Evolutionary conservation across 2,329 filamentous ascomycete genomes (phyloP).

Genomic region (Penicillium fuscoglaucum): DNA sequence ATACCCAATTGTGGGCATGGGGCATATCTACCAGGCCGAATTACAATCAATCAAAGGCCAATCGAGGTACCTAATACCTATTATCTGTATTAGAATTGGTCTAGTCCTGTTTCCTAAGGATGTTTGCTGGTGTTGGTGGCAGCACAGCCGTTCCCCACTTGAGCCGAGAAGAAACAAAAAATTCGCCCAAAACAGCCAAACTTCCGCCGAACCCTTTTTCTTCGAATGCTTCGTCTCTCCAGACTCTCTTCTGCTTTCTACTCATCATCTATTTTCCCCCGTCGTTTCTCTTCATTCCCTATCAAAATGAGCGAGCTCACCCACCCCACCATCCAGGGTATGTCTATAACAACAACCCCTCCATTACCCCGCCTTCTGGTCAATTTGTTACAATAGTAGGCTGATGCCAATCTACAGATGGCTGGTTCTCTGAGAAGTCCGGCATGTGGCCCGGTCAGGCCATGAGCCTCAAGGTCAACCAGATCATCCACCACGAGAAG

Average conservation of each 20-base stretch:
- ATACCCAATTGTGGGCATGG: neutral
- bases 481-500: slow-evolving; percentile 98
- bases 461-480: slow-evolving; percentile 97
- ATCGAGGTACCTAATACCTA: neutral
- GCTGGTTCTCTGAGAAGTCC: slow-evolving; percentile 99
- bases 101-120: neutral
- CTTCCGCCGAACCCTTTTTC: slow-evolving; percentile 28
- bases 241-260: slow-evolving; percentile 23
- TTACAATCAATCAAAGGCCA: neutral
- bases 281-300: slow-evolving; percentile 19
- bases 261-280: slow-evolving; percentile 17
- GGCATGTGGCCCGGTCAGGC: slow-evolving; percentile 99
- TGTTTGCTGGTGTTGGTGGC: slow-evolving; percentile 4
- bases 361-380: slow-evolving; percentile 19
- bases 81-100: neutral
- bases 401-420: slow-evolving; percentile 64
- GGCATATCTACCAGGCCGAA: neutral
- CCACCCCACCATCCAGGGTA: slow-evolving; percentile 76
- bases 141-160: slow-evolving; percentile 20
- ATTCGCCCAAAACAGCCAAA: slow-evolving; percentile 27
- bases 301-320: slow-evolving; percentile 67
- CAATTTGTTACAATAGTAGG: slow-evolving; percentile 8
- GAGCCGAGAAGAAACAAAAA: slow-evolving; percentile 16
- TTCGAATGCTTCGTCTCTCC: slow-evolving; percentile 24
- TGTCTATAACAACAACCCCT: slow-evolving; percentile 22